phyloP scores from a whole-genome alignment of 2,329 filamentous ascomycete genomes.

The Akanthomyces dipterigenus region DNA sequence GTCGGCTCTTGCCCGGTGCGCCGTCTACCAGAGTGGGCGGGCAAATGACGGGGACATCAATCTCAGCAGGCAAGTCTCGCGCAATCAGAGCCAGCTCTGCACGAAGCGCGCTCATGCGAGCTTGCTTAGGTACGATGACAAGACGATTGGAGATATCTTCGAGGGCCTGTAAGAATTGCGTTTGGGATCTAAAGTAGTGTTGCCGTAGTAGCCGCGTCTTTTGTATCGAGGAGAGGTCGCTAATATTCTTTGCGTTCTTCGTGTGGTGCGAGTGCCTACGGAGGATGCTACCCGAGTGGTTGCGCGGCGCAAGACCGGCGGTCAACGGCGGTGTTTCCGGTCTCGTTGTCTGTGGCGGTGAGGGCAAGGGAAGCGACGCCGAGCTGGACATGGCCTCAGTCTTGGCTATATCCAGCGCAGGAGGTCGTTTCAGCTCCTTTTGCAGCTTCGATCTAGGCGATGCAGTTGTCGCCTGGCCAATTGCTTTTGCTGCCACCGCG shows the following conservation, averaged over 20 bases:
- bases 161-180: slow-evolving; percentile 71
- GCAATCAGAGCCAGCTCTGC: slow-evolving; percentile 76
- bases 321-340: slow-evolving; percentile 50
- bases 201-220: slow-evolving; percentile 68
- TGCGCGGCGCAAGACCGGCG: slow-evolving; percentile 39
- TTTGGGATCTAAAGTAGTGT: slow-evolving; percentile 78
- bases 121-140: slow-evolving; percentile 73
- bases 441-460: slow-evolving; percentile 22
- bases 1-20: slow-evolving; percentile 65
- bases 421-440: slow-evolving; percentile 35
- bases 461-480: slow-evolving; percentile 16
- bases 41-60: slow-evolving; percentile 77
- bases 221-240: slow-evolving; percentile 57
- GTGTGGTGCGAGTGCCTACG: slow-evolving; percentile 56
- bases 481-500: slow-evolving; percentile 17
- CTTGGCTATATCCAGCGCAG: slow-evolving; percentile 45
- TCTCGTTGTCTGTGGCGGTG: slow-evolving; percentile 44
- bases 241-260: slow-evolving; percentile 50
- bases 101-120: slow-evolving; percentile 70
- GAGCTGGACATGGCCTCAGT: slow-evolving; percentile 60
- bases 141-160: slow-evolving; percentile 82
- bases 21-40: slow-evolving; percentile 68
- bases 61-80: slow-evolving; percentile 74
- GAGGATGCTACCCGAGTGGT: slow-evolving; percentile 39
- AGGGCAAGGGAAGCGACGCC: slow-evolving; percentile 59